A percentile compares a stretch with the other conserved stretches of the same genome.
Evolutionary conservation across 768 basidiomycete genomes (phyloP).

Genomic region (Steccherinum ochraceum): DNA sequence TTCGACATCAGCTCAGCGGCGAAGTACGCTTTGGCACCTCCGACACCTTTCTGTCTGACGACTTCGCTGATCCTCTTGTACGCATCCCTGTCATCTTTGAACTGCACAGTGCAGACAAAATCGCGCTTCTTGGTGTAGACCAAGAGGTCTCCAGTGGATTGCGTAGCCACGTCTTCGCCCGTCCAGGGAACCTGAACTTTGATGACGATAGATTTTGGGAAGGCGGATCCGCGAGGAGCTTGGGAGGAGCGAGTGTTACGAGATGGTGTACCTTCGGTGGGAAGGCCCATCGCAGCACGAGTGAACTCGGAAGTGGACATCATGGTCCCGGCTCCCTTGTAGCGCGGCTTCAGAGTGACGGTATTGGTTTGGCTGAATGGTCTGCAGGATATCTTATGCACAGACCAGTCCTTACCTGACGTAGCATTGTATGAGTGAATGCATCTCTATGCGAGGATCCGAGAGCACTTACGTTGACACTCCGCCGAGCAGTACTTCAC

Average conservation of each 20-base stretch:
- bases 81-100: slow-evolving; percentile 24
- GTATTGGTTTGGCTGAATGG: slow-evolving; percentile 38
- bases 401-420: slow-evolving; percentile 40
- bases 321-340: slow-evolving; percentile 17
- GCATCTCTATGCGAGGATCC: no score
- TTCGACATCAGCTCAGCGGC: slow-evolving; percentile 41
- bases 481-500: slow-evolving; percentile 46
- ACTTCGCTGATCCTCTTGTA: slow-evolving; percentile 37
- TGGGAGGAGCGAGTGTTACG: slow-evolving; percentile 15
- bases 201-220: slow-evolving; percentile 39
- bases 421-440: no score
- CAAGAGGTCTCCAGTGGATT: slow-evolving; percentile 23
- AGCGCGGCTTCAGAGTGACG: slow-evolving; percentile 41
- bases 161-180: background rate
- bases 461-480: slow-evolving; percentile 41
- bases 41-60: slow-evolving; percentile 35
- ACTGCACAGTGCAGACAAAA: slow-evolving; percentile 38
- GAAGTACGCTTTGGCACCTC: slow-evolving; percentile 47
- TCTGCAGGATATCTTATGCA: slow-evolving; percentile 41
- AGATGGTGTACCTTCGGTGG: slow-evolving; percentile 13
- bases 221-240: slow-evolving; percentile 15
- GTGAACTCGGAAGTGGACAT: slow-evolving; percentile 24
- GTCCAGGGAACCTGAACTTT: slow-evolving; percentile 47
- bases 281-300: slow-evolving; percentile 25
- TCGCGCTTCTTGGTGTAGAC: slow-evolving; percentile 51